Conservation (phyloP, 2,329 filamentous ascomycete genomes). For the Tolypocladium cylindrosporum region DNA sequence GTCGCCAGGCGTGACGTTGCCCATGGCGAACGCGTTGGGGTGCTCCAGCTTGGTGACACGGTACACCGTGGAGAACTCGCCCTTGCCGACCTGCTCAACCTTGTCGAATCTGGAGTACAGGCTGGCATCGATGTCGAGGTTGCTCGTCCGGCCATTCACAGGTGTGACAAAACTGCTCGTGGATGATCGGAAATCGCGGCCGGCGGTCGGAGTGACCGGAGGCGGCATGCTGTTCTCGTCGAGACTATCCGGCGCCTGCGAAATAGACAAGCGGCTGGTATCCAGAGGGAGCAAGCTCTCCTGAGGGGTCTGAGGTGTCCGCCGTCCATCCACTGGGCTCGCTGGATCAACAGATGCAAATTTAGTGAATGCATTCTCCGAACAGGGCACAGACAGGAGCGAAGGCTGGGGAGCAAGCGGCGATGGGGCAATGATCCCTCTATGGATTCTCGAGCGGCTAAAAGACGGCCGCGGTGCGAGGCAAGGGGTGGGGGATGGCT, state of each 20-base stretch:
- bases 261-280: slow-evolving; percentile 75
- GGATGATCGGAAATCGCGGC: slow-evolving; percentile 40
- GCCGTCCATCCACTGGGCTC: slow-evolving; percentile 49
- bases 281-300: slow-evolving; percentile 68
- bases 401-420: slow-evolving; percentile 19
- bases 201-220: slow-evolving; percentile 74
- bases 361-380: slow-evolving; percentile 42
- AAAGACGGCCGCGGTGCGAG: slow-evolving; percentile 29
- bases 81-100: slow-evolving; percentile 70
- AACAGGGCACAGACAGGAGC: slow-evolving; percentile 13
- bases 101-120: slow-evolving; percentile 69
- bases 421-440: slow-evolving; percentile 22
- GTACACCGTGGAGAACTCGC: slow-evolving; percentile 91
- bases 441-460: slow-evolving; percentile 17
- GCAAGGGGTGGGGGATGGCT: slow-evolving; percentile 18
- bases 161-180: slow-evolving; percentile 52
- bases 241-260: slow-evolving; percentile 38
- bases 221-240: slow-evolving; percentile 25
- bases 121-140: slow-evolving; percentile 61
- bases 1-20: slow-evolving; percentile 36
- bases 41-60: slow-evolving; percentile 47
- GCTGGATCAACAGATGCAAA: slow-evolving; percentile 38
- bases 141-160: slow-evolving; percentile 57
- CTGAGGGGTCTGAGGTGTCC: slow-evolving; percentile 68
- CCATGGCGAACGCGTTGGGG: slow-evolving; percentile 23